Percentiles rank a stretch among this genome's conserved stretches.
Evolutionary conservation across 495 filamentous ascomycete genomes (phyloP).

Genomic region (Neurospora sublineolata): DNA sequence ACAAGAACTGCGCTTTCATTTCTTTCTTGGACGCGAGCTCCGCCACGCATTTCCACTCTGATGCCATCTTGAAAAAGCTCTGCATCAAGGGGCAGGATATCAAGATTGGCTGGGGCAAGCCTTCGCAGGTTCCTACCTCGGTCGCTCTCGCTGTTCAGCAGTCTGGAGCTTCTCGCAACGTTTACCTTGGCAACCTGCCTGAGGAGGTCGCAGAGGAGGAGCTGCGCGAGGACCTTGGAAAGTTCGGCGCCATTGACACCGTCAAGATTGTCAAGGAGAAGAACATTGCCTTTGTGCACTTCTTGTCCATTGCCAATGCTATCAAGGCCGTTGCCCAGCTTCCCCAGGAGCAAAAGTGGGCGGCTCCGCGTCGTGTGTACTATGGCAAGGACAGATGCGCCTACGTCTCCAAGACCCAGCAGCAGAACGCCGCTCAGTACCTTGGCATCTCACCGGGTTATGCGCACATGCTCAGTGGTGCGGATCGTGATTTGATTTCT

Average conservation of each 20-base stretch:
- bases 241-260: constrained; percentile 93
- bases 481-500: constrained; percentile 90
- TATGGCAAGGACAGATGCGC: constrained; percentile 98
- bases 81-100: constrained; percentile 97
- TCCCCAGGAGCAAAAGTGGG: constrained; percentile 94
- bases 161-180: constrained; percentile 94
- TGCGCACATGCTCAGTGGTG: constrained; percentile 87
- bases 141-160: constrained; percentile 94
- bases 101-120: constrained; percentile 98
- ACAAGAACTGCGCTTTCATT: constrained; percentile 99
- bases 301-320: constrained; percentile 92
- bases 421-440: constrained; percentile 98
- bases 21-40: constrained; percentile 96
- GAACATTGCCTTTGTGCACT: constrained; percentile 96
- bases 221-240: constrained; percentile 86
- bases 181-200: constrained; percentile 87
- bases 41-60: constrained; percentile 96
- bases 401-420: constrained; percentile 98
- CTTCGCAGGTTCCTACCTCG: constrained; percentile 93
- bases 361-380: constrained; percentile 86
- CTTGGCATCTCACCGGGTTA: constrained; percentile 96
- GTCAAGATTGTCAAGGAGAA: constrained; percentile 98
- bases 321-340: constrained; percentile 98
- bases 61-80: constrained; percentile 98
- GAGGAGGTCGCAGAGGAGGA: constrained; percentile 88